Evolutionary conservation across 768 basidiomycete species (phyloP), one percentile per base, ranked within the genome.

Genomic region (Lactarius deliciosus): DNA sequence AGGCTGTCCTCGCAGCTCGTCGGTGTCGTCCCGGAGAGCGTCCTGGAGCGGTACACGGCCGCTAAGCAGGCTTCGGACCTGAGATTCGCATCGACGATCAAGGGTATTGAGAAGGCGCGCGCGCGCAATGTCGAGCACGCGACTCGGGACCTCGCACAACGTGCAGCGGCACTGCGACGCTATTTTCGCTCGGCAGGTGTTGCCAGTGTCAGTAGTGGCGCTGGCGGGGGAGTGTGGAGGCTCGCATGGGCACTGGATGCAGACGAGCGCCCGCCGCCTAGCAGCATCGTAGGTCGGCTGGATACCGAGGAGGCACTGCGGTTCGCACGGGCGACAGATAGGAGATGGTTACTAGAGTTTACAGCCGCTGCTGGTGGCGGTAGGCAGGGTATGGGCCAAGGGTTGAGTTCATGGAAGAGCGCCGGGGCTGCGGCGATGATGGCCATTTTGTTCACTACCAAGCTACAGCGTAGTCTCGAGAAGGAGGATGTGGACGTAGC

Each of bases 231-330:
- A 25, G 1, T 22, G 68, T 91, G 87, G 88, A 83, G 81, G 28
- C 94, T 91, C 88, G 86, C 88, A n/a, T 97, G 91, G 94, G 92
- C 88, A 10, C 75, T 94, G 64, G 89, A 92, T 68, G 85, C 81
- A 18, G 79, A 84, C 57, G 95, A 97, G 77, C 80, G 81, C 38
- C 96, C 96, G 3, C 96, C 96, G 5, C 91, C 95, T 3, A 91
- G 89, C 72, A 94, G 94, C 61, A 92, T 97, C 70, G 91, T 91
- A 25, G 87, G 91, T 18, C 80, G 94, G 65, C 78, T 94, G 61
- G 96, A 98, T 72, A 95, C 93, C 6, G 79, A 81, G 50, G 92
- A 93, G 77, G 91, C 91, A 11, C 79, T 85, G 22, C 79, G 82
- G 71, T 78, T 92, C 50, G 89, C 89, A 22, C 83, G 81, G 57